Percentiles rank a stretch among this genome's conserved stretches.
Conservation (phyloP, 163 green algal species). For the Chlorella variabilis region DNA sequence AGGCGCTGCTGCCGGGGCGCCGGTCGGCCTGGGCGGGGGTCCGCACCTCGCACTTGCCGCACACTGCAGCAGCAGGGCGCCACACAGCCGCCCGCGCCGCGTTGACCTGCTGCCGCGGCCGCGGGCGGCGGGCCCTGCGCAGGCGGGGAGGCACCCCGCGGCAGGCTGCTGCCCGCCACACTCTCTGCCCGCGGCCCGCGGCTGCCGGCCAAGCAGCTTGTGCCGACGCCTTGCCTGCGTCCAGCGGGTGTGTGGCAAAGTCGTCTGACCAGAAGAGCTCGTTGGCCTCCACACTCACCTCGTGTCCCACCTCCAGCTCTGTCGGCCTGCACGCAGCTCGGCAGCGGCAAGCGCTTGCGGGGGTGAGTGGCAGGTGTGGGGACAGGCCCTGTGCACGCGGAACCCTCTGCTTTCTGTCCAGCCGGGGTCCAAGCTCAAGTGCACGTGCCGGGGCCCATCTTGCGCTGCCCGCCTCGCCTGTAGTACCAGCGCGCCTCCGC, state of each 20-base stretch:
- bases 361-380: background rate
- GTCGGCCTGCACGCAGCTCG: constrained; percentile 37
- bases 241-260: constrained; percentile 28
- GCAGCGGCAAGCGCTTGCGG: no score
- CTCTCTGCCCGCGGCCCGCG: no score
- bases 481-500: constrained; percentile 22
- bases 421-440: no score
- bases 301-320: constrained; percentile 37
- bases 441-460: no score
- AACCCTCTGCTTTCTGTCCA: no score
- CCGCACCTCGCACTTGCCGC: constrained; percentile 40
- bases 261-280: constrained; percentile 49
- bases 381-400: no score
- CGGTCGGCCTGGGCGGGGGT: constrained; percentile 18
- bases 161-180: no score
- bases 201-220: no score
- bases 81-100: no score
- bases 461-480: background rate
- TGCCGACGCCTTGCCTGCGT: constrained; percentile 14
- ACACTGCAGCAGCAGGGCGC: constrained; percentile 37
- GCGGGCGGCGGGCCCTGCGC: no score
- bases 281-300: constrained; percentile 6
- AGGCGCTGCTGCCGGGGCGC: background rate
- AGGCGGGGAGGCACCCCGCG: no score
- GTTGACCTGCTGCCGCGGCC: background rate